Conservation (phyloP, 805 yeast genomes). For the Pichia cabralensis region DNA sequence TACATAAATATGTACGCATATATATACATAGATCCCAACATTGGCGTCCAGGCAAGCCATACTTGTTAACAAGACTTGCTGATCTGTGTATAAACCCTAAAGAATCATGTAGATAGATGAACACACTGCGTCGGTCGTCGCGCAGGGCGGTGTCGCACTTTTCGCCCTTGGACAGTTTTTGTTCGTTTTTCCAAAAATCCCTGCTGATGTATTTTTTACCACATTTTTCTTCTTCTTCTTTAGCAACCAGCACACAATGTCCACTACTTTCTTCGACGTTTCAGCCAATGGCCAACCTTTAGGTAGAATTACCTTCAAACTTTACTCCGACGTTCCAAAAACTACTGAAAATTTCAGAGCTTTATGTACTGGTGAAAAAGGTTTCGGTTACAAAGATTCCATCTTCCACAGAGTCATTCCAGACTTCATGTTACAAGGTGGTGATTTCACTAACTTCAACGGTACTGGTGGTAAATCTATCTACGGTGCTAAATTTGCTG, state of each 20-base stretch:
- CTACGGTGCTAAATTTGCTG: conserved; percentile 54
- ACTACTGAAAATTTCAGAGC: conserved; percentile 78
- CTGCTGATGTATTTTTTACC: background rate
- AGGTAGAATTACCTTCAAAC: conserved; percentile 68
- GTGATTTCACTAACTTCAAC: conserved; percentile 76
- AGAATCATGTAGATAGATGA: no score
- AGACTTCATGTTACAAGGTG: conserved; percentile 94
- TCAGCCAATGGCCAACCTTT: conserved; percentile 29
- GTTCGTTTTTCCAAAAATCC: no score
- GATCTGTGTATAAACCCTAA: no score
- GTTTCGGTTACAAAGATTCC: conserved; percentile 78
- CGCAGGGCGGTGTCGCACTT: no score
- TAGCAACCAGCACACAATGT: conserved; percentile 17
- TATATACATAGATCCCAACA: no score
- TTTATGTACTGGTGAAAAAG: conserved; percentile 85
- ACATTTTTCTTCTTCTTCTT: background rate
- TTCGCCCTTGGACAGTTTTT: no score
- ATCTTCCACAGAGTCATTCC: conserved; percentile 97
- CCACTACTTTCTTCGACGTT: conserved; percentile 34
- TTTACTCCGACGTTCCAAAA: conserved; percentile 84
- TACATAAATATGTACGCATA: no score
- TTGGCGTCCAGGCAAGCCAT: no score
- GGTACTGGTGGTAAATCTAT: conserved; percentile 92
- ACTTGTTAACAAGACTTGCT: no score
- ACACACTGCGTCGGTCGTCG: no score